Percentiles rank a stretch among this genome's conserved stretches.
These are phyloP conservation scores for Phylloboletellus chloephorus DNA, from an alignment of 1,284 basidiomycete species.

Conservation along the genomic window DNA sequence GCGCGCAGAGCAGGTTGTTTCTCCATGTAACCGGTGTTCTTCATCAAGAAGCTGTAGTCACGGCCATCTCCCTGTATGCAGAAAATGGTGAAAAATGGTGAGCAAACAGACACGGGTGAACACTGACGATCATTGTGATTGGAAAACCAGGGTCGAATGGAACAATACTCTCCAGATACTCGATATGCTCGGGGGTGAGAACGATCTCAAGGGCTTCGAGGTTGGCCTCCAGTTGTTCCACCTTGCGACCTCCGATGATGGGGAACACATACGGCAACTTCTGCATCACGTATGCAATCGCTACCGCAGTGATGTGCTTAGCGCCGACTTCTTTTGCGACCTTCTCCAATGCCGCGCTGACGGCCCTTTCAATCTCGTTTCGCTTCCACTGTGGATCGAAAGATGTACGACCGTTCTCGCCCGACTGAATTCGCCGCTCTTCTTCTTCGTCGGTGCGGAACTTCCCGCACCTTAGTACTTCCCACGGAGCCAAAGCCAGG, in stretches of 20 bases:
- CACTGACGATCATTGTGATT: slow-evolving; percentile 34
- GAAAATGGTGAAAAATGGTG: slow-evolving; percentile 23
- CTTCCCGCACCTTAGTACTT: slow-evolving; percentile 31
- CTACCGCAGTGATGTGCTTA: slow-evolving; percentile 26
- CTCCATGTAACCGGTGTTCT: slow-evolving; percentile 22
- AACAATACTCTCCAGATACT: slow-evolving; percentile 37
- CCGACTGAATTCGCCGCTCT: slow-evolving; percentile 19
- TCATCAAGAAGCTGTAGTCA: slow-evolving; percentile 10
- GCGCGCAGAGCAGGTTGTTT: slow-evolving; percentile 15
- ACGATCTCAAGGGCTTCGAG: slow-evolving; percentile 43
- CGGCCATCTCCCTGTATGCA: slow-evolving; percentile 28
- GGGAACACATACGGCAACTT: slow-evolving; percentile 47
- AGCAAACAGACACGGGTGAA: slow-evolving; percentile 3
- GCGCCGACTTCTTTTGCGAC: slow-evolving; percentile 24
- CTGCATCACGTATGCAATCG: slow-evolving; percentile 47
- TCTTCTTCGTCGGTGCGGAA: slow-evolving; percentile 32
- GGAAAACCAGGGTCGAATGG: slow-evolving; percentile 46
- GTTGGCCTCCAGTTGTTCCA: slow-evolving; percentile 45
- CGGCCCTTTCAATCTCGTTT: slow-evolving; percentile 21
- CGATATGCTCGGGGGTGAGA: slow-evolving; percentile 41
- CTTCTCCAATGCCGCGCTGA: slow-evolving; percentile 14
- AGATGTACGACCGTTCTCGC: slow-evolving; percentile 23
- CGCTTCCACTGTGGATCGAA: slow-evolving; percentile 22
- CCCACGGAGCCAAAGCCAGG: slow-evolving; percentile 39
- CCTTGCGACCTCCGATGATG: slow-evolving; percentile 46